Evolutionary conservation across 2,329 filamentous ascomycete genomes (phyloP).

Genomic region (Ploettnerulaceae sp.): DNA sequence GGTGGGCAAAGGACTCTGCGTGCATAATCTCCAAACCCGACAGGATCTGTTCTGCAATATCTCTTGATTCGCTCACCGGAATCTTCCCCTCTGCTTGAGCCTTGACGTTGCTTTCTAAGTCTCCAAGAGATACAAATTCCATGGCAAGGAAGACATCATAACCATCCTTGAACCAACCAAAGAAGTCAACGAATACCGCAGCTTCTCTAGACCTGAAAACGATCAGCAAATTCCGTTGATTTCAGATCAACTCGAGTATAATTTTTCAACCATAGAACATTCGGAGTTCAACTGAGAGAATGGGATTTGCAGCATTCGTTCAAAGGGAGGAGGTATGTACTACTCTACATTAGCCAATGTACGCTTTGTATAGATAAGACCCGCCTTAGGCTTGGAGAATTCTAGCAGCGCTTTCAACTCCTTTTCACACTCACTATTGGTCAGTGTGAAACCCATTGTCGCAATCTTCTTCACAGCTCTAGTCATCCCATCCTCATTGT

Average conservation of each 20-base stretch:
- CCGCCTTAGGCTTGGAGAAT: constrained; percentile 14
- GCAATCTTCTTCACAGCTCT: constrained; percentile 14
- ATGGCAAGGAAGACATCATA: constrained; percentile 21
- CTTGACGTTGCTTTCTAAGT: constrained; percentile 30
- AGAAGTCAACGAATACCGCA: constrained; percentile 31
- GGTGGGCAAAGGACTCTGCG: constrained; percentile 8
- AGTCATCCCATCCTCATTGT: constrained; percentile 1
- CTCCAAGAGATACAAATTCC: constrained; percentile 36
- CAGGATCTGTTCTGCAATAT: constrained; percentile 12
- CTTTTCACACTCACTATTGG: constrained; percentile 12
- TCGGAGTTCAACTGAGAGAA: too few species aligned
- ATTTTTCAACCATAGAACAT: too few species aligned
- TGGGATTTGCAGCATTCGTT: too few species aligned
- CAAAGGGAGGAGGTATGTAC: too few species aligned
- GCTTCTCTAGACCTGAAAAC: background rate
- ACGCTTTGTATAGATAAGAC: too few species aligned
- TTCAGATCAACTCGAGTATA: too few species aligned
- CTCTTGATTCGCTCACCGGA: constrained; percentile 3
- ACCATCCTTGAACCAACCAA: constrained; percentile 32
- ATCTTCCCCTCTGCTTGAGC: constrained; percentile 2
- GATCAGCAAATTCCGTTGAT: too few species aligned
- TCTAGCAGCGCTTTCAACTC: constrained; percentile 13
- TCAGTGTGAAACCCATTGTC: background rate
- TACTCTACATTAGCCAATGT: too few species aligned
- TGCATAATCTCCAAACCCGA: constrained; percentile 14